These are phyloP conservation scores for Codiaeum variegatum DNA, from an alignment of 441 rosid genomes.

Conservation along the genomic window DNA sequence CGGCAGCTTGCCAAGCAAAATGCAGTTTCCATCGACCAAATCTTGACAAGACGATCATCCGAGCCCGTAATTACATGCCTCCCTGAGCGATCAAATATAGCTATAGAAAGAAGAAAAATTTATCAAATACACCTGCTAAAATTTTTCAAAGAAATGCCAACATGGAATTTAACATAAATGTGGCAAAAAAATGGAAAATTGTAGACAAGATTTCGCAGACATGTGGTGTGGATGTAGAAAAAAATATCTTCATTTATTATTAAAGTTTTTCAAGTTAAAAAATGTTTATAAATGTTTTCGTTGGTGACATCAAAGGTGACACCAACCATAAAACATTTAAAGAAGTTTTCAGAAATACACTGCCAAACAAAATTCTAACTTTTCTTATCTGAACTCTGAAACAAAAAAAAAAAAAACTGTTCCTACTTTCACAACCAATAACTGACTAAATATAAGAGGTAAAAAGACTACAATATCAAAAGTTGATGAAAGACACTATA, in stretches of 20 bases:
- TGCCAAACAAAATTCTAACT: not conserved
- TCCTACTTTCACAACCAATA: conserved; percentile 5
- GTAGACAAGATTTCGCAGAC: not conserved
- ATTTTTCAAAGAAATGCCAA: not conserved
- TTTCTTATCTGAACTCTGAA: not conserved
- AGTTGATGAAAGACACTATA: not conserved
- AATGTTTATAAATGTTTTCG: not conserved
- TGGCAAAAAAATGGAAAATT: not conserved
- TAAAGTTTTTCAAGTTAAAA: not conserved
- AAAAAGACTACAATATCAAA: not conserved
- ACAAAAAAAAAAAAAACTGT: not conserved
- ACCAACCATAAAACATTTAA: not conserved
- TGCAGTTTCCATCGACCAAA: conserved; percentile 99
- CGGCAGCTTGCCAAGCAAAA: conserved; percentile 98
- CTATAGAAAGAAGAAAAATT: conserved; percentile 43
- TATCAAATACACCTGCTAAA: not conserved
- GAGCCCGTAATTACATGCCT: conserved; percentile 97
- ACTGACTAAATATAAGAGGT: not conserved
- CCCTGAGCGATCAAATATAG: conserved; percentile 92
- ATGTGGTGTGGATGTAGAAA: not conserved
- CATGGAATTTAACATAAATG: not conserved
- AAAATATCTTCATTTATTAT: not conserved
- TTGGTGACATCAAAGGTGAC: not conserved
- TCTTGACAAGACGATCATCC: conserved; percentile 97
- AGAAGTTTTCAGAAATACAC: not conserved